Evolutionary conservation across 2,329 filamentous ascomycete genomes (phyloP), one percentile per base, ranked within the genome.

Genomic region (Diplodia scrobiculata): DNA sequence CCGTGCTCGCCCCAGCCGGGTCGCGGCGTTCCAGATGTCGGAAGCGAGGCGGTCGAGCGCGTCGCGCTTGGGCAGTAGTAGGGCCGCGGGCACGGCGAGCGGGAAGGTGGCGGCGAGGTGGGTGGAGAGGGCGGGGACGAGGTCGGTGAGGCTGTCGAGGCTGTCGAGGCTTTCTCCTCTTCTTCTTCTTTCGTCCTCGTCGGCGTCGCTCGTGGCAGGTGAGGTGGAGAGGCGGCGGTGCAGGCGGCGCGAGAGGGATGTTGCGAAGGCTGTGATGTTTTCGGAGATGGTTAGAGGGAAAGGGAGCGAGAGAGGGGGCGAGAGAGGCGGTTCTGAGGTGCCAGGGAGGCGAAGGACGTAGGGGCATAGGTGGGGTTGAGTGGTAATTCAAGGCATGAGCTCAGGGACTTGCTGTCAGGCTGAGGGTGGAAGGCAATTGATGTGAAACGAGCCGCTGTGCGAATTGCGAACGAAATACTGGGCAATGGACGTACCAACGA

Each of bases 11-110:
- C 71, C 72, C 41, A 86, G 72, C 29, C 84, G 82, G 1, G 87
- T 86, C 48, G 86, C 87, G 5, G 84, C 73, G 69, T 92, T 92
- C 89, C 89, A 92, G 7, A 92, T 77, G 27, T 80, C 78, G 0
- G 84, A 83, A 65, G 85, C 89, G 6, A 80, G 70, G 5, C 70
- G 74, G 68, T 90, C 87, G 2, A 91, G 77, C 5, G 84, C 80
- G 27, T 78, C 75, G 50, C 80, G 78, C 63, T 75, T 79, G 3
- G 75, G 69, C 4, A 72, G 70, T 27, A 75, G 69, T 36, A 71
- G 60, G 1, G 73, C 69, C 3, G 72, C 74, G 6, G 68, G 41
- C 4, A 45, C 45, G 36, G 54, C 69, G 7, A 77, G 69, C 7
- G 74, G 76, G 2, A 79, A 77, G 7, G 74, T 76, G 38, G 19